Conservation (phyloP, 2,329 filamentous ascomycete genomes). For the Apiospora malaysiana region DNA sequence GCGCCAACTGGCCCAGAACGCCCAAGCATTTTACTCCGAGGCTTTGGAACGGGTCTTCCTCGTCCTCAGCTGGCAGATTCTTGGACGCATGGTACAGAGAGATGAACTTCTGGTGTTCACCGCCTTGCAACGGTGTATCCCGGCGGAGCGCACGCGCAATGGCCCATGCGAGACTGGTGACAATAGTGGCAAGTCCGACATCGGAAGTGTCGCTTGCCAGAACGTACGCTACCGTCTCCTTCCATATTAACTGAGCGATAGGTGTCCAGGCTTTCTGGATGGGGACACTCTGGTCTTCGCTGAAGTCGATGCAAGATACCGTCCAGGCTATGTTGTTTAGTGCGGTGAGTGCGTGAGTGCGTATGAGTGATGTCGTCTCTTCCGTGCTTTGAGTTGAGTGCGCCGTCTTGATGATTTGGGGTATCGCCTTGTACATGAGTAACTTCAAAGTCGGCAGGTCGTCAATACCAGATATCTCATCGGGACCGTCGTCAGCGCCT, state of each 20-base stretch:
- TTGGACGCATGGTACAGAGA: conserved; percentile 67
- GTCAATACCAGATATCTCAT: conserved; percentile 51
- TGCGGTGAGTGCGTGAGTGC: conserved; percentile 61
- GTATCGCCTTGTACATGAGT: conserved; percentile 52
- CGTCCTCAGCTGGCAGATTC: conserved; percentile 38
- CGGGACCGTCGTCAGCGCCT: conserved; percentile 51
- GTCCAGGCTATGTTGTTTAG: conserved; percentile 74
- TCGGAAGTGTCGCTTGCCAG: conserved; percentile 67
- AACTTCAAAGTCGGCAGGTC: conserved; percentile 60
- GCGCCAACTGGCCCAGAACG: conserved; percentile 67
- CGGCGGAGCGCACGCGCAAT: conserved; percentile 61
- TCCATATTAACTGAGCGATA: conserved; percentile 62
- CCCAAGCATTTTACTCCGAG: conserved; percentile 71
- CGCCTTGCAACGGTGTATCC: conserved; percentile 52
- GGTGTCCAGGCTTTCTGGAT: conserved; percentile 62
- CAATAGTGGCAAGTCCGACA: conserved; percentile 64
- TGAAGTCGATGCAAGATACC: conserved; percentile 65
- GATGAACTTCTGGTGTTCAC: conserved; percentile 69
- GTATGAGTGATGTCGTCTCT: conserved; percentile 50
- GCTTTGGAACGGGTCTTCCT: conserved; percentile 63
- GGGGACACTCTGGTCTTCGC: conserved; percentile 56
- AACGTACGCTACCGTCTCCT: conserved; percentile 59
- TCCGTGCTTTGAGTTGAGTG: conserved; percentile 50
- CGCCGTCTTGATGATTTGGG: conserved; percentile 51
- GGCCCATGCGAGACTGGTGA: conserved; percentile 71